Evolutionary conservation across 225 moss, liverwort and hornwort genomes (phyloP).

Genomic region (Bryum argenteum): DNA sequence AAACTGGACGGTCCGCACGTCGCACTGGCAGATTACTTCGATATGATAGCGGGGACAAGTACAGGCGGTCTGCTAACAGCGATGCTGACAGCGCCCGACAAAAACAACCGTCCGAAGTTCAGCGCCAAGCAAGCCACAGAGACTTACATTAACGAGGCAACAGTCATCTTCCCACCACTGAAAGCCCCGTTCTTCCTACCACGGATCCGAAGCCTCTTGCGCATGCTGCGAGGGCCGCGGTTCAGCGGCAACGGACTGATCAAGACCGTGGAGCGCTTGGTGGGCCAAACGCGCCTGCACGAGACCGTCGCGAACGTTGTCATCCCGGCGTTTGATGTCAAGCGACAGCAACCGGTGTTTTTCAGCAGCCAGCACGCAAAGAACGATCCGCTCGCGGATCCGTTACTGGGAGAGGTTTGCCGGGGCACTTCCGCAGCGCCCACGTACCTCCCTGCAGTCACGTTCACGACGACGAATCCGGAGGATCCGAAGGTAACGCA

Average conservation of each 20-base stretch:
- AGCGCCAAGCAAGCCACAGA: conserved; percentile 23
- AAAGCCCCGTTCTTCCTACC: neutral
- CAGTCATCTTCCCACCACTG: conserved; percentile 37
- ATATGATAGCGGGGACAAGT: conserved; percentile 44
- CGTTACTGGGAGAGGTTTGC: conserved; percentile 43
- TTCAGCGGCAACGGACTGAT: conserved; percentile 40
- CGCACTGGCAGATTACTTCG: conserved; percentile 51
- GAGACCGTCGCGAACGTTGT: conserved; percentile 51
- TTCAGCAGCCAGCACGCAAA: conserved; percentile 41
- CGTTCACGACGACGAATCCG: conserved; percentile 34
- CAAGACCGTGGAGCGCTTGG: conserved; percentile 22
- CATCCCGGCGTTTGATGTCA: conserved; percentile 49
- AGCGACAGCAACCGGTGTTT: conserved; percentile 41
- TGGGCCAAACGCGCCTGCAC: conserved; percentile 26
- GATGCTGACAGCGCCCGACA: conserved; percentile 39
- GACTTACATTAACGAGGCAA: conserved; percentile 26
- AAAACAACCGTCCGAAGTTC: conserved; percentile 35
- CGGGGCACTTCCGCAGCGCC: conserved; percentile 63
- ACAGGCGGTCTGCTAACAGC: neutral
- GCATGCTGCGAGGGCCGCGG: conserved; percentile 42
- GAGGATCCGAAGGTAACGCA: neutral
- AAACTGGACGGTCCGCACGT: conserved; percentile 35
- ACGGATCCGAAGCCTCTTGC: neutral
- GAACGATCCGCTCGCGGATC: conserved; percentile 39
- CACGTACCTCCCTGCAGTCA: conserved; percentile 55